A percentile compares a stretch with the other conserved stretches of the same genome.
Conservation (phyloP, 2,329 filamentous ascomycete genomes). For the Exophiala sp. region DNA sequence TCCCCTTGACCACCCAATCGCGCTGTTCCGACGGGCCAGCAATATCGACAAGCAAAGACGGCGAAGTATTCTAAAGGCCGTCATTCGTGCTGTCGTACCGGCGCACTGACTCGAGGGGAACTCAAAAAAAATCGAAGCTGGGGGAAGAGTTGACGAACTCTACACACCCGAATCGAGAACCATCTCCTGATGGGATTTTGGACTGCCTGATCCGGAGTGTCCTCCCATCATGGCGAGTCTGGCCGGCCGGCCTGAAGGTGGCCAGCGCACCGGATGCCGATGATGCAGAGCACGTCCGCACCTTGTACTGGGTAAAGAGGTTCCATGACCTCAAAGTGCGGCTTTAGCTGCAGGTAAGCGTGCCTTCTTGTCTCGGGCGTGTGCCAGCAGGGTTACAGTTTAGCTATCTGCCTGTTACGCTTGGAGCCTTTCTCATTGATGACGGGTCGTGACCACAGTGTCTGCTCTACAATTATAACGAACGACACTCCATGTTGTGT, state of each 20-base stretch:
- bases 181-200: constrained; percentile 1
- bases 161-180: constrained; percentile 12
- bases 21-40: background rate
- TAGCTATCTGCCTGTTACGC: no score
- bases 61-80: background rate
- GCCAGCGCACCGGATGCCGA: background rate
- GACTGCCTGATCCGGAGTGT: constrained; percentile 1
- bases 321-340: constrained; percentile 1
- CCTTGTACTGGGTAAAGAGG: background rate
- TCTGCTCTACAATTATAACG: no score
- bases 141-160: constrained; percentile 1
- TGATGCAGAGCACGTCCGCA: no score
- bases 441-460: no score
- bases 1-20: constrained; percentile 11
- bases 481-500: no score
- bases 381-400: constrained; percentile 15
- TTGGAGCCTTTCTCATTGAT: background rate
- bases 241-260: background rate
- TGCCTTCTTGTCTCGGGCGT: constrained; percentile 23
- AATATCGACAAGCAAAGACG: background rate
- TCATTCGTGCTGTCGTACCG: constrained; percentile 21
- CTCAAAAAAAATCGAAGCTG: background rate
- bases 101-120: constrained; percentile 7
- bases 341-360: constrained; percentile 14
- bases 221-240: background rate